phyloP scores from a whole-genome alignment of 768 basidiomycete species.

The Boletus edulis region DNA sequence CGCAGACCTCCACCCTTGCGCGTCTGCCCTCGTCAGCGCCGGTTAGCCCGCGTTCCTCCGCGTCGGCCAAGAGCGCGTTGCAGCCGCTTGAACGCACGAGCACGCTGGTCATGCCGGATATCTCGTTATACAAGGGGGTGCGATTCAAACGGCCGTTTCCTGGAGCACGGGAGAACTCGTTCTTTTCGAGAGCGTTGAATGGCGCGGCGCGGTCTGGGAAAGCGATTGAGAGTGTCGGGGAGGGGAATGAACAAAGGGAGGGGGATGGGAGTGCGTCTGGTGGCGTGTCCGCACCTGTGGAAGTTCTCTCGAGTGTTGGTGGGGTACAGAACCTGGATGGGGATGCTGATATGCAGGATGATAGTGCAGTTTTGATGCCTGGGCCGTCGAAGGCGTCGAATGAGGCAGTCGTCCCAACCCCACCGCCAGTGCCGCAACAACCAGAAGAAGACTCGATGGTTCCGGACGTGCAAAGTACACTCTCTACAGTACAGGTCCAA shows the following conservation, averaged over 20 bases:
- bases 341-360: conserved; percentile 9
- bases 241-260: neutral
- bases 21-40: neutral
- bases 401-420: neutral
- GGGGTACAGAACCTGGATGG: neutral
- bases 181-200: conserved; percentile 25
- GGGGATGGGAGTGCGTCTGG: neutral
- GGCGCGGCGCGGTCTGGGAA: neutral
- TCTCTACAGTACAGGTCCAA: neutral
- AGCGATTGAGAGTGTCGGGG: neutral
- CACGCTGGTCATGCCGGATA: conserved; percentile 20
- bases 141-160: conserved; percentile 20
- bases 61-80: neutral
- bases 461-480: neutral
- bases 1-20: neutral
- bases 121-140: conserved; percentile 21
- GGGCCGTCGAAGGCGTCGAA: neutral
- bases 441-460: neutral
- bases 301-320: neutral
- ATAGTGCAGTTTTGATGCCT: neutral
- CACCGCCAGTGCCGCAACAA: neutral
- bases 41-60: neutral
- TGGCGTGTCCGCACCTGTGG: neutral
- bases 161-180: conserved; percentile 13
- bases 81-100: neutral